Evolutionary conservation across 1,139 yeast species (phyloP), one percentile per base, ranked within the genome.

Genomic region (Meyerozyma sp.): DNA sequence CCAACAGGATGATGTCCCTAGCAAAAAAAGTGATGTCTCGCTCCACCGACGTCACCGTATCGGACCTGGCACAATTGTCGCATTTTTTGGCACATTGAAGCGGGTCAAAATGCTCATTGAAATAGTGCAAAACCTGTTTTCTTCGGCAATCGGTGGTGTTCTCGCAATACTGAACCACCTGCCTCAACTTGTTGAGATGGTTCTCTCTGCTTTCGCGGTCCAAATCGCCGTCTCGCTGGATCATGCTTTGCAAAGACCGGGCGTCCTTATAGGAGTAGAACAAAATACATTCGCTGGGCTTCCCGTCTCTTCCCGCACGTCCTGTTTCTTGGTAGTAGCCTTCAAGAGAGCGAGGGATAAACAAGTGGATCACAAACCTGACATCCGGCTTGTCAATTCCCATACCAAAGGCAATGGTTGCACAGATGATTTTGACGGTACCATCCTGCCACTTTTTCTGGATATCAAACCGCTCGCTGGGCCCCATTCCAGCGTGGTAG

Each of bases 271-370:
- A 84, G 10, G 82, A 75, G 59, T 85, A 93, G 56, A 80, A 93
- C 76, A 93, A 75, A 14, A 87, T 77, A 65, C 98, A 93, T 48
- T 83, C 84, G 1, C 96, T 84, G 39, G 68, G 77, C 4, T 78
- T 67, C 0, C 98, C 97, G 68, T 93, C 98, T 65, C 98, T 79
- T 4, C 98, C 98, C 2, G 98, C 98, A 63, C 98, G 81, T n/a
- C 98, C 98, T 1, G 98, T 90, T 61, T 93, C 98, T 65, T 93
- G 98, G 56, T 93, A 93, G 59, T 93, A 93, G 0, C 98, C 98
- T 65, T 93, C 98, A 48, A 93, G 68, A 41, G 90, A 87, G 56
- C 96, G 70, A 0, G 98, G 98, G 32, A 93, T 69, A n/a, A 91
- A 86, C 48, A 84, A 73, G 64, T 93, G 98, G 41, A 88, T 81